These are phyloP conservation scores for Penicillium hordei DNA, from an alignment of 2,329 filamentous ascomycete species.

Conservation along the genomic window DNA sequence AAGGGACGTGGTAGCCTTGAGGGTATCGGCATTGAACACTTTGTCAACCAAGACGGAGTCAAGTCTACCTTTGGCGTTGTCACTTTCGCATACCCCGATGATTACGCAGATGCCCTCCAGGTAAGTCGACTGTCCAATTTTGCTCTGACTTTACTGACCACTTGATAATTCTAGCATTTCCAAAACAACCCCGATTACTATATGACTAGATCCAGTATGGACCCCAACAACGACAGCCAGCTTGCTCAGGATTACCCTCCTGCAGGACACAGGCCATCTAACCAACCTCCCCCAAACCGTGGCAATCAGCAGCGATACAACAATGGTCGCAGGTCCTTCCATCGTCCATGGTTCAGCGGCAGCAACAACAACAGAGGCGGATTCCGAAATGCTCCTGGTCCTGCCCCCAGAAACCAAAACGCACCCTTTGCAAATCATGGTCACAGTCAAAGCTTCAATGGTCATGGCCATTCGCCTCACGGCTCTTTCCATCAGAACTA, in stretches of 20 bases:
- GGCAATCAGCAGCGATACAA: conserved; percentile 3
- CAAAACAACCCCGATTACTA: conserved; percentile 20
- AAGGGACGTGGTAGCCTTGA: conserved; percentile 1
- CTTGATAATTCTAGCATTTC: conserved; percentile 14
- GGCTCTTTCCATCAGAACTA: not conserved
- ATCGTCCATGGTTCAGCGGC: conserved; percentile 5
- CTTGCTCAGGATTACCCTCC: not conserved
- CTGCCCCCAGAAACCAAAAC: not conserved
- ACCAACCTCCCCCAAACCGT: not conserved
- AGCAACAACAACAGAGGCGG: conserved; percentile 2
- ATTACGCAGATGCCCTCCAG: conserved; percentile 10
- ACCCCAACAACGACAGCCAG: conserved; percentile 5
- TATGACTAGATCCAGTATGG: conserved; percentile 19
- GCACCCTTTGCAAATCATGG: not conserved
- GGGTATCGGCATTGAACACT: not conserved
- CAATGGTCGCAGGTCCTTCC: conserved; percentile 1
- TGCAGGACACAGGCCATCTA: not conserved
- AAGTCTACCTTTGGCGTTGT: not conserved
- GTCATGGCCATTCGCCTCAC: not conserved
- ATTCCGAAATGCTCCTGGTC: not conserved
- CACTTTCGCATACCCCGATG: conserved; percentile 8
- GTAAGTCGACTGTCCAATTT: conserved; percentile 14
- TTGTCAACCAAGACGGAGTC: not conserved
- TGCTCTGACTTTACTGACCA: not conserved
- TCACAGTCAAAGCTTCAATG: not conserved